A percentile compares a stretch with the other conserved stretches of the same genome.
Conservation (phyloP, 495 filamentous ascomycete genomes). For the Podospora australis region DNA sequence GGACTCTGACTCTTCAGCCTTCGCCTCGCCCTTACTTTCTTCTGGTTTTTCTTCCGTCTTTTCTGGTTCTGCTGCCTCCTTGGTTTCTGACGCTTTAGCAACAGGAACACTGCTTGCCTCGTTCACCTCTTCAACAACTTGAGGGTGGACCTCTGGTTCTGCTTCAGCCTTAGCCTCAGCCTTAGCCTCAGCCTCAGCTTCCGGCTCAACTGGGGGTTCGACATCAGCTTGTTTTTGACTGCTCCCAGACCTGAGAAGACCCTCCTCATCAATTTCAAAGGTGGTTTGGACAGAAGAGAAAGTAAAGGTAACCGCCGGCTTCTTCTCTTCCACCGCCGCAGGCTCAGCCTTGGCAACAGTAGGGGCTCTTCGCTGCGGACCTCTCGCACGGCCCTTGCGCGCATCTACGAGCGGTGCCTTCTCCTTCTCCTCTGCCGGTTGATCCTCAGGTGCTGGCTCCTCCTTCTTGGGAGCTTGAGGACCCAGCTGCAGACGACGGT, state of each 20-base stretch:
- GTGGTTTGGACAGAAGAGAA: constrained; percentile 37
- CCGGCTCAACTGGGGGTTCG: neutral
- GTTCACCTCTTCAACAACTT: constrained; percentile 16
- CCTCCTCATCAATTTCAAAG: constrained; percentile 49
- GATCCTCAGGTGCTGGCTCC: constrained; percentile 50
- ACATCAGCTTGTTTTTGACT: constrained; percentile 3
- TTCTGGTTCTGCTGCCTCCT: constrained; percentile 7
- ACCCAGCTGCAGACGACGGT: constrained; percentile 75
- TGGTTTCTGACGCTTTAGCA: constrained; percentile 14
- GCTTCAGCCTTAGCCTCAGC: constrained; percentile 17
- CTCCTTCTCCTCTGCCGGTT: constrained; percentile 55
- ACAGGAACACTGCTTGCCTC: too few relatives aligned
- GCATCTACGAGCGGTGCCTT: constrained; percentile 78
- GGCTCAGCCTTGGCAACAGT: constrained; percentile 17
- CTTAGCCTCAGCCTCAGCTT: constrained; percentile 28
- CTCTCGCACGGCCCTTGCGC: constrained; percentile 81
- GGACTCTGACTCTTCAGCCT: neutral
- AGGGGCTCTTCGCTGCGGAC: constrained; percentile 68
- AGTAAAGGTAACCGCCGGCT: constrained; percentile 15
- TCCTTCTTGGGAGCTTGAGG: constrained; percentile 64
- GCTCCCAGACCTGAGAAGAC: constrained; percentile 33
- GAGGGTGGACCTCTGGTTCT: neutral
- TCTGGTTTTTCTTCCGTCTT: constrained; percentile 10
- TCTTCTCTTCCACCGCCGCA: constrained; percentile 19
- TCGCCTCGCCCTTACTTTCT: constrained; percentile 1